A percentile compares a stretch with the other conserved stretches of the same genome.
phyloP scores from a whole-genome alignment of 495 filamentous ascomycete species.

The Alectoria sarmentosa region DNA sequence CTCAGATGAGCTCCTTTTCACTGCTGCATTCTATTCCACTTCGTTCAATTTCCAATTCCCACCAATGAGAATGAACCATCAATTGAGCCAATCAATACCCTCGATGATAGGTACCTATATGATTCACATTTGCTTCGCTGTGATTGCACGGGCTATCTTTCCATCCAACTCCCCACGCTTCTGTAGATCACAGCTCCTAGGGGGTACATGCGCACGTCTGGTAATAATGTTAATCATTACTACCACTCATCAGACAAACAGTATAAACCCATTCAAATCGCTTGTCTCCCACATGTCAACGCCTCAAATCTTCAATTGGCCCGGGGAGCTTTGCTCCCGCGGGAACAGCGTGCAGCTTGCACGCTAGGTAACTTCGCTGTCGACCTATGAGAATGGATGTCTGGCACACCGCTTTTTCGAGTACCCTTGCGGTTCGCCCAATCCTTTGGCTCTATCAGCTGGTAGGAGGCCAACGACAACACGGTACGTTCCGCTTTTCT shows the following conservation, averaged over 20 bases:
- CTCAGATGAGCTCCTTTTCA: no score
- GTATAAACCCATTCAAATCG: no score
- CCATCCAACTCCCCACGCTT: background rate
- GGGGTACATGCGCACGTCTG: background rate
- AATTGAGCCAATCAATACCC: background rate
- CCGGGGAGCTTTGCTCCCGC: background rate
- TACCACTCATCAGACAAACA: background rate
- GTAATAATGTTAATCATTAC: background rate
- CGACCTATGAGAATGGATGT: background rate
- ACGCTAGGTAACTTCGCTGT: no score
- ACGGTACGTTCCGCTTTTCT: background rate
- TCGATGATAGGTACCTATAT: background rate
- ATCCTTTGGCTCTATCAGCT: background rate
- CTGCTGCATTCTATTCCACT: no score
- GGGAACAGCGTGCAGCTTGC: background rate
- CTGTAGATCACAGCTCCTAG: background rate
- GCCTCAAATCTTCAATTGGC: background rate
- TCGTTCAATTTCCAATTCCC: background rate
- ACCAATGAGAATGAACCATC: background rate
- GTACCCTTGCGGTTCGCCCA: background rate
- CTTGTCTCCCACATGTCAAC: background rate
- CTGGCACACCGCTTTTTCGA: background rate
- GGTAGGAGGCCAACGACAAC: background rate
- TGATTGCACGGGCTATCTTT: background rate
- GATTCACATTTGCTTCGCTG: background rate